Conservation (phyloP, 331 rosid species). For the Ulmus americana region DNA sequence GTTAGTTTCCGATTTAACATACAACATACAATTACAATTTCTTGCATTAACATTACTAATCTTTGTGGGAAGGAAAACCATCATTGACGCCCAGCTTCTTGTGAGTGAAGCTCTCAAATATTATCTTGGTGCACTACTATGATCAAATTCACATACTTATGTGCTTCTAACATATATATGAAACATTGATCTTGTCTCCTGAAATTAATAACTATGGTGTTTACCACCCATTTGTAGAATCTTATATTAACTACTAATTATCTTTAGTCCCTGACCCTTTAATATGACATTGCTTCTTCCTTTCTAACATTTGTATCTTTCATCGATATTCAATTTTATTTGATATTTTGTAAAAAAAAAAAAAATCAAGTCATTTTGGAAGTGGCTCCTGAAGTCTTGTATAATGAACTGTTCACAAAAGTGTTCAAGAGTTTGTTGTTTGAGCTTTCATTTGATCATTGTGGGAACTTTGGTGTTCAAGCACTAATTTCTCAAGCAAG, state of each 20-base stretch:
- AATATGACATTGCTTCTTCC: neutral
- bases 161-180: neutral
- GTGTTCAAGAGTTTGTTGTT: constrained; percentile 63
- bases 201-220: neutral
- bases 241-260: neutral
- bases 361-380: constrained; percentile 76
- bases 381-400: constrained; percentile 77
- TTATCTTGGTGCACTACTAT: neutral
- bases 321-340: constrained; percentile 5
- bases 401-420: constrained; percentile 53
- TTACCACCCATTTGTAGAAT: neutral
- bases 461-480: constrained; percentile 87
- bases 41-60: neutral
- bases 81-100: too few relatives aligned
- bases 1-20: neutral
- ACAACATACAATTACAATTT: constrained; percentile 1
- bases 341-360: constrained; percentile 19
- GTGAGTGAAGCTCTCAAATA: neutral
- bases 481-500: constrained; percentile 66
- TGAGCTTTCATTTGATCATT: constrained; percentile 66
- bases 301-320: neutral
- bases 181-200: neutral
- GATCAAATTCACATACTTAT: neutral
- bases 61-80: neutral
- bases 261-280: neutral